phyloP scores from a whole-genome alignment of 805 yeast genomes.

The Wickerhamomyces ciferrii region DNA sequence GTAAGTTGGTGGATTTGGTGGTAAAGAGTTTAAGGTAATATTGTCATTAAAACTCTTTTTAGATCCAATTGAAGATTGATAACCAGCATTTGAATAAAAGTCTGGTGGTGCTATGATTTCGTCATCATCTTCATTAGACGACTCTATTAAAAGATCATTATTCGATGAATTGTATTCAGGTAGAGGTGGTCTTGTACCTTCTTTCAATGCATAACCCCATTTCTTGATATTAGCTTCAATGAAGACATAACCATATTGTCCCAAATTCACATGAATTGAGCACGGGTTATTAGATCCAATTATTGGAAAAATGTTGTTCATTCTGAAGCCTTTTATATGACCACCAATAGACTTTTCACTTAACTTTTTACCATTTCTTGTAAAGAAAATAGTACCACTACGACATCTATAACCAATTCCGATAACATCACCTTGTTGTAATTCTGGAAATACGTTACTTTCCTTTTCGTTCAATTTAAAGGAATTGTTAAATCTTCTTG shows the following conservation, averaged over 20 bases:
- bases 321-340: not conserved
- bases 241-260: constrained; percentile 74
- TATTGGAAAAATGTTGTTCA: constrained; percentile 18
- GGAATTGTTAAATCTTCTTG: constrained; percentile 61
- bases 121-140: constrained; percentile 32
- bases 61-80: constrained; percentile 25
- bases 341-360: constrained; percentile 36
- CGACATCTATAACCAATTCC: constrained; percentile 87
- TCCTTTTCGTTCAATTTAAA: constrained; percentile 42
- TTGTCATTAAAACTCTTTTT: constrained; percentile 19
- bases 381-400: constrained; percentile 83
- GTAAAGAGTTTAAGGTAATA: constrained; percentile 26
- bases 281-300: constrained; percentile 33
- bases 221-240: constrained; percentile 82
- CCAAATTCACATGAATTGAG: constrained; percentile 52
- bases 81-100: constrained; percentile 20
- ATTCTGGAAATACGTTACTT: not conserved
- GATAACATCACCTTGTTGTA: constrained; percentile 69
- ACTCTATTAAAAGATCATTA: constrained; percentile 72
- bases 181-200: constrained; percentile 87
- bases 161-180: constrained; percentile 84
- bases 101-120: constrained; percentile 21
- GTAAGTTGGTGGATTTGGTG: constrained; percentile 34
- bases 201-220: constrained; percentile 71
- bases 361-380: constrained; percentile 88